phyloP scores from a whole-genome alignment of 2,329 filamentous ascomycete genomes.

The Neoscytalidium dimidiatum region DNA sequence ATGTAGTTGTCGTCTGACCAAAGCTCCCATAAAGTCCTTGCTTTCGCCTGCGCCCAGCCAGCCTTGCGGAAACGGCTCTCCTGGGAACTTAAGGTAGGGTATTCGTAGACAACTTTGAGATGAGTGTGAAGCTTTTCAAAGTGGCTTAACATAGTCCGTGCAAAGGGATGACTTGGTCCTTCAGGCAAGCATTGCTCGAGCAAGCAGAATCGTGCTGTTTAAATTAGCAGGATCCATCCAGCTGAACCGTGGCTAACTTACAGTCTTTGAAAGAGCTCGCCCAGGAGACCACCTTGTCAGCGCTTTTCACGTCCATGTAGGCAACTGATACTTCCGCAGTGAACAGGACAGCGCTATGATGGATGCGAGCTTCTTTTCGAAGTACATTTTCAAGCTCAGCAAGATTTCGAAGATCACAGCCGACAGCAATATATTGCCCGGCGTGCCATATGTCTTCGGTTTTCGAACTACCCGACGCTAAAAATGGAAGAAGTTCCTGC shows the following conservation, averaged over 20 bases:
- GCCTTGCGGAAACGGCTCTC: conserved; percentile 64
- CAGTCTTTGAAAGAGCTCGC: conserved; percentile 69
- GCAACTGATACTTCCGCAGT: conserved; percentile 89
- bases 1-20: conserved; percentile 75
- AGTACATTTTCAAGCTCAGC: conserved; percentile 62
- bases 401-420: conserved; percentile 76
- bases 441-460: conserved; percentile 47
- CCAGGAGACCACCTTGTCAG: conserved; percentile 77
- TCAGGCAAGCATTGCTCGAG: conserved; percentile 85
- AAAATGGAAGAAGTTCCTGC: conserved; percentile 27
- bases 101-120: conserved; percentile 71
- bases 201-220: conserved; percentile 74
- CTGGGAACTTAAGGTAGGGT: conserved; percentile 69
- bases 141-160: conserved; percentile 79
- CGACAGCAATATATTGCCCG: conserved; percentile 73
- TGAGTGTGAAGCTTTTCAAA: conserved; percentile 80
- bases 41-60: conserved; percentile 67
- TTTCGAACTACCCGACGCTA: conserved; percentile 31
- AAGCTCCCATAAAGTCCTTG: conserved; percentile 76
- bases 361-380: conserved; percentile 58
- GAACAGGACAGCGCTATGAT: conserved; percentile 69
- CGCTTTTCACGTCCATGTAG: conserved; percentile 76
- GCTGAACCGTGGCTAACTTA: conserved; percentile 39
- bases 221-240: conserved; percentile 17
- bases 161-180: conserved; percentile 78